Evolutionary conservation across 139 green algal species (phyloP).

Genomic region (Chlamydomonas schloesseri): DNA sequence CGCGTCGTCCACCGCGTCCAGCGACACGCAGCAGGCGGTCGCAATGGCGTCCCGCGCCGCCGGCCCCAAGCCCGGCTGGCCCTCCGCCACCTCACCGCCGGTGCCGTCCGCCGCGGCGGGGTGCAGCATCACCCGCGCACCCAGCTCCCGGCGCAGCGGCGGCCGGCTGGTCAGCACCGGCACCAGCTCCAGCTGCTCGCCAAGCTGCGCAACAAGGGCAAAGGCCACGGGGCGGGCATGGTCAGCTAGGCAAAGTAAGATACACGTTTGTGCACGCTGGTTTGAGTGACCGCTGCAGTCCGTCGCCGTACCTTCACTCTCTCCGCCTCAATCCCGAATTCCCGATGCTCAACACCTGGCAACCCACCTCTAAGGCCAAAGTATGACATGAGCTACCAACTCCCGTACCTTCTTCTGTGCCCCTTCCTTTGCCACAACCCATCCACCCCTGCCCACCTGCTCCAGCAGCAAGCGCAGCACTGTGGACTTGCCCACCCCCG

Average conservation of each 20-base stretch:
- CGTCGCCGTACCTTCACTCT: no score
- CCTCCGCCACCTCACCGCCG: not conserved
- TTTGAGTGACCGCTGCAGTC: no score
- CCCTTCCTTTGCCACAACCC: no score
- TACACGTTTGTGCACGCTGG: no score
- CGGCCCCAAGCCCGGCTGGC: not conserved
- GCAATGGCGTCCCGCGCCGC: not conserved
- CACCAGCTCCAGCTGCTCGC: constrained; percentile 47
- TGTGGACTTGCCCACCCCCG: constrained; percentile 54
- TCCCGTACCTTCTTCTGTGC: no score
- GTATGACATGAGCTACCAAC: no score
- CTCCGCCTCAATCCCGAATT: no score
- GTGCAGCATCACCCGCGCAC: not conserved
- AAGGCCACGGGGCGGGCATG: not conserved
- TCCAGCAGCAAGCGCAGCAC: constrained; percentile 57
- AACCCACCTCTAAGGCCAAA: no score
- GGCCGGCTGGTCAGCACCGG: constrained; percentile 45
- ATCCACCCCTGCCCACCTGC: no score
- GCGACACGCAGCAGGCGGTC: constrained; percentile 25
- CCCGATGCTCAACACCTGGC: no score
- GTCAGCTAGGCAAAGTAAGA: no score
- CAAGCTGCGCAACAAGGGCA: not conserved
- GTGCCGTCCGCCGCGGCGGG: constrained; percentile 8
- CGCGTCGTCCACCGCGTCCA: not conserved
- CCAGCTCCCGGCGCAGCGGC: constrained; percentile 34